Conservation (phyloP, 345 rosid genomes). For the Atalantia buxifolia region DNA sequence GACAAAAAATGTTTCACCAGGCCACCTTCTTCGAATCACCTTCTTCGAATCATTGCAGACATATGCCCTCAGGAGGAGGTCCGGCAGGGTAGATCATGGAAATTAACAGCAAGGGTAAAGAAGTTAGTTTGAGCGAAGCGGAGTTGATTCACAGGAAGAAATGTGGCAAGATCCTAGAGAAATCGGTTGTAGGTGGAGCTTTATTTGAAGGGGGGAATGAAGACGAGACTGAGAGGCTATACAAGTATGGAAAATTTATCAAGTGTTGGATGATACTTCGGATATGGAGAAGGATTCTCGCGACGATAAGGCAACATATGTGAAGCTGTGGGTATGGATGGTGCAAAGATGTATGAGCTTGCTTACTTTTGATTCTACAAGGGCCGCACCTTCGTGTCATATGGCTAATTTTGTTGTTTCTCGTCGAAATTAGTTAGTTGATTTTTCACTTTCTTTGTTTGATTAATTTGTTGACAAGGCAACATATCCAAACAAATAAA, state of each 20-base stretch:
- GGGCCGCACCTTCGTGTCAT: constrained; percentile 27
- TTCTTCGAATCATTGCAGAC: constrained; percentile 38
- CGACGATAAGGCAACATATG: constrained; percentile 33
- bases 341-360: constrained; percentile 27
- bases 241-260: constrained; percentile 30
- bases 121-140: no score
- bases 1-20: no score
- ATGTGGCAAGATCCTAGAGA: constrained; percentile 24
- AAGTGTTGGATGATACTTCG: constrained; percentile 30
- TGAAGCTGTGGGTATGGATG: constrained; percentile 32
- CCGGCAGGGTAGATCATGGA: constrained; percentile 53
- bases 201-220: constrained; percentile 30
- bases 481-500: no score
- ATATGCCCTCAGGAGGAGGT: constrained; percentile 34
- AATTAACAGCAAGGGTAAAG: constrained; percentile 12
- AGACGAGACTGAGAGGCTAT: constrained; percentile 20
- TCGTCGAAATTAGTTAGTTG: background rate
- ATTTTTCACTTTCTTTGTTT: no score
- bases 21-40: constrained; percentile 40
- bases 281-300: constrained; percentile 31
- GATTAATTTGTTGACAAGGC: no score
- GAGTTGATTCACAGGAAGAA: no score
- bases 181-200: constrained; percentile 29
- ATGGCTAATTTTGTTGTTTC: constrained; percentile 14
- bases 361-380: constrained; percentile 20